Conservation (phyloP, 441 rosid species). For the Gossypium schwendimanii region DNA sequence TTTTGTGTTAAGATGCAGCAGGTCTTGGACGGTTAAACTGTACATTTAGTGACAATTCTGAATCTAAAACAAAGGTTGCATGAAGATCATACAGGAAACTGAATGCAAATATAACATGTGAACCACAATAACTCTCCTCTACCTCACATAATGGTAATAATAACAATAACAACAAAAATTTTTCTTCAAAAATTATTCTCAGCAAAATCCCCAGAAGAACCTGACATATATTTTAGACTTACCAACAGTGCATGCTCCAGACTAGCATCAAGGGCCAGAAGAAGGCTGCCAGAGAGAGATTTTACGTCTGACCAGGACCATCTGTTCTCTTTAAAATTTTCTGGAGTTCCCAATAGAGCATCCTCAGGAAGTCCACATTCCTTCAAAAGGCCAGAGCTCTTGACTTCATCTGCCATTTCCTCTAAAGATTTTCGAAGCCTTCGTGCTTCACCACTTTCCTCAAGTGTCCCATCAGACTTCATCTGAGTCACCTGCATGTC, state of each 20-base stretch:
- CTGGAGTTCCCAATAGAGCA: slow-evolving; percentile 50
- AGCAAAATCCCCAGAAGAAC: background rate
- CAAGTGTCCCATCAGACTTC: slow-evolving; percentile 87
- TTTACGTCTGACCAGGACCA: slow-evolving; percentile 95
- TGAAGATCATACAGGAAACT: background rate
- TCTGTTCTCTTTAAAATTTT: slow-evolving; percentile 51
- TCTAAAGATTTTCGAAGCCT: slow-evolving; percentile 84
- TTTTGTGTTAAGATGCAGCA: background rate
- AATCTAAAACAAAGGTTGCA: background rate
- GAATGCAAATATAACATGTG: background rate
- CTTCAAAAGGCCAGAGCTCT: slow-evolving; percentile 51
- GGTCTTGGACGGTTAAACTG: background rate
- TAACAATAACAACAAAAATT: background rate
- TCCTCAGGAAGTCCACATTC: slow-evolving; percentile 83
- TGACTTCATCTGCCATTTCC: slow-evolving; percentile 88
- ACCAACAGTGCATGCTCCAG: slow-evolving; percentile 95
- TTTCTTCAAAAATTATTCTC: background rate
- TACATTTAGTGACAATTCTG: background rate
- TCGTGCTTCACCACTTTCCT: slow-evolving; percentile 96
- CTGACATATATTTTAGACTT: slow-evolving; percentile 26
- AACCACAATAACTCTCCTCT: slow-evolving; percentile 3
- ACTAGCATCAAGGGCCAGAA: slow-evolving; percentile 96
- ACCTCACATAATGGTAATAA: background rate
- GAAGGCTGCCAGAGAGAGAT: slow-evolving; percentile 69
- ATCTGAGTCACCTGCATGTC: slow-evolving; percentile 96